Evolutionary conservation across 495 filamentous ascomycete genomes (phyloP).

Genomic region (Hyaloscypha hepaticicola): DNA sequence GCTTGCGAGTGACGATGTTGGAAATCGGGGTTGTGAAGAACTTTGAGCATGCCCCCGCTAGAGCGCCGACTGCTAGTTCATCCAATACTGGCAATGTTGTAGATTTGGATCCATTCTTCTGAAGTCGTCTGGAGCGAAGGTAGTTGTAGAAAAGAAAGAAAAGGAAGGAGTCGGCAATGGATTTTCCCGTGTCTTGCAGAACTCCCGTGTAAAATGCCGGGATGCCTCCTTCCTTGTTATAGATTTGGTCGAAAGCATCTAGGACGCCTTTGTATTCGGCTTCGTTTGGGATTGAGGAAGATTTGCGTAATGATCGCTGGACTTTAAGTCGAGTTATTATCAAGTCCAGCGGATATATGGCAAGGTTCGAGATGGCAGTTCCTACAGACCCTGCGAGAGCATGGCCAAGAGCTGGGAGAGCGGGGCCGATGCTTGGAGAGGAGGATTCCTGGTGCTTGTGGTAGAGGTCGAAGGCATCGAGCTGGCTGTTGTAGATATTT

Average conservation of each 20-base stretch:
- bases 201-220: slow-evolving; percentile 74
- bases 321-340: slow-evolving; percentile 83
- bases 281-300: slow-evolving; percentile 32
- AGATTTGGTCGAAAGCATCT: slow-evolving; percentile 74
- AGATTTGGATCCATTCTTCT: slow-evolving; percentile 38
- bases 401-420: slow-evolving; percentile 86
- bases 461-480: slow-evolving; percentile 31
- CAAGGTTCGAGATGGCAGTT: slow-evolving; percentile 74
- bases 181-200: slow-evolving; percentile 68
- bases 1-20: slow-evolving; percentile 81
- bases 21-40: slow-evolving; percentile 78
- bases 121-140: slow-evolving; percentile 60
- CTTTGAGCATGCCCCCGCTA: slow-evolving; percentile 76
- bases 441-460: slow-evolving; percentile 26
- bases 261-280: slow-evolving; percentile 57
- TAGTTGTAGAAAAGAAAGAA: slow-evolving; percentile 84
- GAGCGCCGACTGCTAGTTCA: slow-evolving; percentile 73
- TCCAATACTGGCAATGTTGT: slow-evolving; percentile 63
- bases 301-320: slow-evolving; percentile 56
- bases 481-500: slow-evolving; percentile 28
- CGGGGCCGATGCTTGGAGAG: slow-evolving; percentile 17
- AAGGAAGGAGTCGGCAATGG: slow-evolving; percentile 73
- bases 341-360: slow-evolving; percentile 82
- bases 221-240: slow-evolving; percentile 64
- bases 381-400: slow-evolving; percentile 78